Evolutionary conservation across 228 moss, liverwort and hornwort genomes (phyloP).

Genomic region (Sphagnum fallax): DNA sequence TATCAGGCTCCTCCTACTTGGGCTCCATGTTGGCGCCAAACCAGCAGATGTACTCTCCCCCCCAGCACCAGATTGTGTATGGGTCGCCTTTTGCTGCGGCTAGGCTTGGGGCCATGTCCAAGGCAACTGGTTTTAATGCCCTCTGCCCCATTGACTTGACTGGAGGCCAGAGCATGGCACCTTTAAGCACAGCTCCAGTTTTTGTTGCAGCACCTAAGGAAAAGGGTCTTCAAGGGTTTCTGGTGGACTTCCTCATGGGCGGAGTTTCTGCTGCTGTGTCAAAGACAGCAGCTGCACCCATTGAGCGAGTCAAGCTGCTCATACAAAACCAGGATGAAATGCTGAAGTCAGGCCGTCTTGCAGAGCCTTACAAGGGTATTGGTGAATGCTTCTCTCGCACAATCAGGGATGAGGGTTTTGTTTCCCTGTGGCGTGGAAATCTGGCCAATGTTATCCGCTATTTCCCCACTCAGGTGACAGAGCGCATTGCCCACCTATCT

Average conservation of each 20-base stretch:
- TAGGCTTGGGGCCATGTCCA: background rate
- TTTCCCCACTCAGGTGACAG: constrained; percentile 4
- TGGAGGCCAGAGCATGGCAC: constrained; percentile 3
- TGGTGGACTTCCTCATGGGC: constrained; percentile 40
- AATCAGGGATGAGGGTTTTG: constrained; percentile 32
- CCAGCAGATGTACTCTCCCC: constrained; percentile 1
- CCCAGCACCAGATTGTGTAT: constrained; percentile 4
- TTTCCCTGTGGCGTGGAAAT: constrained; percentile 31
- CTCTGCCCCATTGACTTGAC: constrained; percentile 7
- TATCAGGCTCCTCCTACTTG: constrained; percentile 10
- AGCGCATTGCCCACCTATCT: no score
- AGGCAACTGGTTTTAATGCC: constrained; percentile 2
- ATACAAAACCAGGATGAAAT: constrained; percentile 59
- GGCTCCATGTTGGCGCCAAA: constrained; percentile 11
- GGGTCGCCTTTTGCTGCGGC: constrained; percentile 3
- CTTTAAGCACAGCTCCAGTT: background rate
- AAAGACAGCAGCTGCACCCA: constrained; percentile 21
- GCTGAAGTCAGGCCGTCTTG: constrained; percentile 38
- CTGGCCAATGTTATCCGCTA: constrained; percentile 12
- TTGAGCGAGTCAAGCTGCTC: constrained; percentile 35
- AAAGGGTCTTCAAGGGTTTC: constrained; percentile 15
- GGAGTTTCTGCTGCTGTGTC: constrained; percentile 47
- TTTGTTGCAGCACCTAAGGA: constrained; percentile 16
- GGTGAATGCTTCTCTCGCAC: constrained; percentile 31
- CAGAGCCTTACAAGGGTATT: constrained; percentile 16